phyloP scores from a whole-genome alignment of 108 stramenopile species.

The Cyclotella baltica region DNA sequence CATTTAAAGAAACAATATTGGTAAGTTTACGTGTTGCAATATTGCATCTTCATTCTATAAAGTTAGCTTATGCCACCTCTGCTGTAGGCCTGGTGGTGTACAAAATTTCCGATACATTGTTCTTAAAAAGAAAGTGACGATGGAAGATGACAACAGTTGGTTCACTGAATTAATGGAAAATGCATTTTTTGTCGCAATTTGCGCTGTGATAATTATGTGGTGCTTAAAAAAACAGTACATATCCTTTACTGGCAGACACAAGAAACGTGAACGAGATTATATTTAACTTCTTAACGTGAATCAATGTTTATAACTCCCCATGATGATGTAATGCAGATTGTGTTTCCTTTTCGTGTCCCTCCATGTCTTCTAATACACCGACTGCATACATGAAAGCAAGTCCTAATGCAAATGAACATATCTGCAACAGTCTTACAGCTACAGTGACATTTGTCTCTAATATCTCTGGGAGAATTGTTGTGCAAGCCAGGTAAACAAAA shows the following conservation, averaged over 20 bases:
- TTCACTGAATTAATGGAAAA: conserved; percentile 24
- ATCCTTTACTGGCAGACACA: conserved; percentile 45
- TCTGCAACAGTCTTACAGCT: conserved; percentile 60
- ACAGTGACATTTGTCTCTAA: conserved; percentile 57
- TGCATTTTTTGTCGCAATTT: conserved; percentile 21
- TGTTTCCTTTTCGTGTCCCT: conserved; percentile 44
- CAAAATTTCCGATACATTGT: conserved; percentile 64
- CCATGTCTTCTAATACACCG: conserved; percentile 63
- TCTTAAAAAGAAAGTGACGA: conserved; percentile 48
- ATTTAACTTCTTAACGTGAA: conserved; percentile 14
- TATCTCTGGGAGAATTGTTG: conserved; percentile 80
- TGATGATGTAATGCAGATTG: conserved; percentile 46
- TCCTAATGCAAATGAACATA: conserved; percentile 65
- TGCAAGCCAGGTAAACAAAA: conserved; percentile 86
- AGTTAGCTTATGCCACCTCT: no score
- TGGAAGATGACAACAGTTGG: conserved; percentile 14
- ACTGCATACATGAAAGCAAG: conserved; percentile 84
- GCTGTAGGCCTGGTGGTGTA: conserved; percentile 52
- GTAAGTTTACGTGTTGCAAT: conserved; percentile 22
- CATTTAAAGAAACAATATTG: conserved; percentile 58
- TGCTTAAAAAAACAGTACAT: conserved; percentile 33
- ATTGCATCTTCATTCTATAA: no score
- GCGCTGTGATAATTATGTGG: conserved; percentile 27
- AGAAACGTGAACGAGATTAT: conserved; percentile 48
- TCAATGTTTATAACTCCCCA: conserved; percentile 21